phyloP scores from a whole-genome alignment of 2,329 filamentous ascomycete genomes.

The Canariomyces notabilis region DNA sequence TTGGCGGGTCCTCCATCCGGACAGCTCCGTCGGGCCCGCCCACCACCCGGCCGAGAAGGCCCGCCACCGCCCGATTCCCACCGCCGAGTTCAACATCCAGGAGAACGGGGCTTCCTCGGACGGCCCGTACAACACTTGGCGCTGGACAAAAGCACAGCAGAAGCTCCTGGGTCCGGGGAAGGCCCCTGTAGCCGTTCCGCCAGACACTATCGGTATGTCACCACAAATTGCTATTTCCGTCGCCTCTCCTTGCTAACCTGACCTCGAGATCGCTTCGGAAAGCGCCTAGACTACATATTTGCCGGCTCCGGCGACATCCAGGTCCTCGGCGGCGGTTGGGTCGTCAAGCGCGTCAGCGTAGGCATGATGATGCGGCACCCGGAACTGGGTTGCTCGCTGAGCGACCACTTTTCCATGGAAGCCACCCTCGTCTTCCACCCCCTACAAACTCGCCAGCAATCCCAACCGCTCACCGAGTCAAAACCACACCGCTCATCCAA shows the following conservation, averaged over 20 bases:
- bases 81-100: slow-evolving; percentile 68
- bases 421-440: slow-evolving; percentile 60
- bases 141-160: slow-evolving; percentile 70
- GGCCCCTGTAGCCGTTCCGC: slow-evolving; percentile 56
- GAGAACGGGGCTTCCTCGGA: slow-evolving; percentile 88
- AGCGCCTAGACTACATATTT: slow-evolving; percentile 93
- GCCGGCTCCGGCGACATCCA: slow-evolving; percentile 50
- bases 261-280: slow-evolving; percentile 65
- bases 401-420: slow-evolving; percentile 91
- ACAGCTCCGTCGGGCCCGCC: slow-evolving; percentile 73
- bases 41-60: slow-evolving; percentile 62
- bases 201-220: slow-evolving; percentile 40
- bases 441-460: slow-evolving; percentile 13
- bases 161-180: slow-evolving; percentile 62
- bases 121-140: slow-evolving; percentile 84
- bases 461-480: slow-evolving; percentile 8
- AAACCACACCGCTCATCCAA: slow-evolving; percentile 14
- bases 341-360: slow-evolving; percentile 64
- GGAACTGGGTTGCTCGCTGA: slow-evolving; percentile 75
- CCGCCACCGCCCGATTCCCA: slow-evolving; percentile 63
- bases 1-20: slow-evolving; percentile 79
- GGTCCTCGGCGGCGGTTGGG: slow-evolving; percentile 50
- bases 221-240: background rate
- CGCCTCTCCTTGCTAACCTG: background rate
- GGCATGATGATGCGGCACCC: slow-evolving; percentile 80